phyloP scores from a whole-genome alignment of 306 rosid genomes.

The Prunus davidiana region DNA sequence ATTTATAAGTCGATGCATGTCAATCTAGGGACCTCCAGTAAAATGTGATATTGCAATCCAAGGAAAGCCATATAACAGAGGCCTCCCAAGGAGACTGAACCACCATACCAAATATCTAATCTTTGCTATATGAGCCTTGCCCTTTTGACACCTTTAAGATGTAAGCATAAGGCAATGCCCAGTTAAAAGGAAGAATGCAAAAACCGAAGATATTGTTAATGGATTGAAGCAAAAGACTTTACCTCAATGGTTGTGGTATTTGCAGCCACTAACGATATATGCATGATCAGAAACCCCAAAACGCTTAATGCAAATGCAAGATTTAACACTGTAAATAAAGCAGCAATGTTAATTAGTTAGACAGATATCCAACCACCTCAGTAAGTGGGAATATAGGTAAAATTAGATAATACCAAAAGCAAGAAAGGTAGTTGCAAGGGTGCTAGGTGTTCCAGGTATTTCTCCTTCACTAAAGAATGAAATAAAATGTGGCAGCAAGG shows the following conservation, averaged over 20 bases:
- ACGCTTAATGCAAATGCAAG: slow-evolving; percentile 94
- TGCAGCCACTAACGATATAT: slow-evolving; percentile 80
- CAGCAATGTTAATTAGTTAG: slow-evolving; percentile 26
- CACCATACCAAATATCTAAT: not conserved
- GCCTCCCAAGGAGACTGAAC: not conserved
- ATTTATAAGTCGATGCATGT: not conserved
- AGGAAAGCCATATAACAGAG: not conserved
- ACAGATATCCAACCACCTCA: slow-evolving; percentile 13
- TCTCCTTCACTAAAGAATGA: slow-evolving; percentile 93
- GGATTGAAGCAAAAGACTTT: slow-evolving; percentile 10
- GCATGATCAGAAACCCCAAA: slow-evolving; percentile 92
- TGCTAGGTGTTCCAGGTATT: slow-evolving; percentile 92
- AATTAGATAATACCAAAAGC: slow-evolving; percentile 69
- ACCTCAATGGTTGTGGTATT: slow-evolving; percentile 99
- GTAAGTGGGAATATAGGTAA: not conserved
- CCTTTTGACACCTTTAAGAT: not conserved
- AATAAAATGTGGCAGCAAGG: slow-evolving; percentile 78
- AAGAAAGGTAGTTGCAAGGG: slow-evolving; percentile 97
- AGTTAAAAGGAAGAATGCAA: not conserved
- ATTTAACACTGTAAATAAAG: slow-evolving; percentile 67
- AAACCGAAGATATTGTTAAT: not conserved
- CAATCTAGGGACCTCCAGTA: not conserved
- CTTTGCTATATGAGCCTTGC: not conserved
- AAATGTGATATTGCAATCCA: not conserved
- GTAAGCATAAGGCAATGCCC: not conserved